These are phyloP conservation scores for Colletotrichum acutatum DNA, from an alignment of 2,329 filamentous ascomycete species.

Conservation along the genomic window DNA sequence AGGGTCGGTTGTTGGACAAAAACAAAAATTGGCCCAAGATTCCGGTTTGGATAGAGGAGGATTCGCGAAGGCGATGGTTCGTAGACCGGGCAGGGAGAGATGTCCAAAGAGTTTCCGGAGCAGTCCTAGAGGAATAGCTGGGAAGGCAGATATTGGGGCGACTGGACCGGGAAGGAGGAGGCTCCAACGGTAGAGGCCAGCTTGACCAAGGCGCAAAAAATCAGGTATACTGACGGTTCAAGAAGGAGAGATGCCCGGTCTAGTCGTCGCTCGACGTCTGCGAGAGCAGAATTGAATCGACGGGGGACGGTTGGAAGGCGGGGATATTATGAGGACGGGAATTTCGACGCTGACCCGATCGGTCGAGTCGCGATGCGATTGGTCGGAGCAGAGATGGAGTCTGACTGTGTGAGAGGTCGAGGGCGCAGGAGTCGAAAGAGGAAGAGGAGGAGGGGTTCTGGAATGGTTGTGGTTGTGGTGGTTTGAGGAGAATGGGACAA, in stretches of 20 bases:
- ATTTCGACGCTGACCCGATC: conserved; percentile 9
- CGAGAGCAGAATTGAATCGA: not conserved
- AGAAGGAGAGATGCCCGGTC: not conserved
- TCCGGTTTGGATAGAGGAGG: not conserved
- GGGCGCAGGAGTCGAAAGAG: not conserved
- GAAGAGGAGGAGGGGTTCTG: not conserved
- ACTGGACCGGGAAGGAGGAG: not conserved
- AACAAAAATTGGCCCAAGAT: conserved; percentile 8
- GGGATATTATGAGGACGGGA: conserved; percentile 1
- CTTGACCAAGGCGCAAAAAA: not conserved
- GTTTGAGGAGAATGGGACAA: conserved; percentile 1
- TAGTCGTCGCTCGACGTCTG: not conserved
- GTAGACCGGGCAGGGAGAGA: not conserved
- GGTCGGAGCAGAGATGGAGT: not conserved
- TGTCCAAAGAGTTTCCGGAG: not conserved
- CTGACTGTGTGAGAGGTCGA: not conserved
- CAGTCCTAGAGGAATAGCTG: not conserved
- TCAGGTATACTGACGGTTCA: not conserved
- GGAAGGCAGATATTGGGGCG: not conserved
- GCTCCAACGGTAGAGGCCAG: not conserved
- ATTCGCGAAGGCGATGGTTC: not conserved
- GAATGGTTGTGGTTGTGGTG: not conserved
- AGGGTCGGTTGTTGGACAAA: not conserved
- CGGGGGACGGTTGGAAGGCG: not conserved
- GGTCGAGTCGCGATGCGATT: conserved; percentile 8